phyloP scores from a whole-genome alignment of 768 basidiomycete genomes.

The Phanerochaete carnosa region DNA sequence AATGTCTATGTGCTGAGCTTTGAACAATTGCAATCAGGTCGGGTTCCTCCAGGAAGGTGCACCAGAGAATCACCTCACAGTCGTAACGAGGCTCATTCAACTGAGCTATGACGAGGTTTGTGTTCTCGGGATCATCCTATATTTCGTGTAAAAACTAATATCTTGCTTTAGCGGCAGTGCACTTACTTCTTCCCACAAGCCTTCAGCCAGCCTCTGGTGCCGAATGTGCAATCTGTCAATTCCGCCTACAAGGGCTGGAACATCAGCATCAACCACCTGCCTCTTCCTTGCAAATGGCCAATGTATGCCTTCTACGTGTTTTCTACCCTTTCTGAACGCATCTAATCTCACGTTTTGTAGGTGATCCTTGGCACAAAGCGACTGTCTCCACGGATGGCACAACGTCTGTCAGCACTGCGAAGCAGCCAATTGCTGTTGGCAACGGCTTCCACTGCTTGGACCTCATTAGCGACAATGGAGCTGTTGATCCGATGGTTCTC shows the following conservation, averaged over 20 bases:
- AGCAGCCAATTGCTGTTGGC: slow-evolving; percentile 54
- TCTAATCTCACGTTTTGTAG: slow-evolving; percentile 26
- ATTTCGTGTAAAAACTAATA: background rate
- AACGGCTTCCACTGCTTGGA: slow-evolving; percentile 76
- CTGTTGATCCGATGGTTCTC: slow-evolving; percentile 46
- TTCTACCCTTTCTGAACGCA: background rate
- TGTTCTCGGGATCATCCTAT: background rate
- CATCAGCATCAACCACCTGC: slow-evolving; percentile 46
- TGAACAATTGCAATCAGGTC: slow-evolving; percentile 63
- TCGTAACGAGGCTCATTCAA: slow-evolving; percentile 54
- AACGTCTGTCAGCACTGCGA: slow-evolving; percentile 42
- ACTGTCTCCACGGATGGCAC: slow-evolving; percentile 60
- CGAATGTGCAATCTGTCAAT: slow-evolving; percentile 42
- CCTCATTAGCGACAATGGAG: slow-evolving; percentile 37
- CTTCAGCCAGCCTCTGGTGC: slow-evolving; percentile 40
- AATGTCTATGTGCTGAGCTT: background rate
- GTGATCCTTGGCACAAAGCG: slow-evolving; percentile 69
- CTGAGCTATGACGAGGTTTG: slow-evolving; percentile 53
- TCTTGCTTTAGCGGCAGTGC: slow-evolving; percentile 55
- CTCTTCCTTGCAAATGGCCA: slow-evolving; percentile 70
- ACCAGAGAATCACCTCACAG: slow-evolving; percentile 34
- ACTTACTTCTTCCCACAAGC: slow-evolving; percentile 61
- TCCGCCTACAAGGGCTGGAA: slow-evolving; percentile 58
- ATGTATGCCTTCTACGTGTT: slow-evolving; percentile 42
- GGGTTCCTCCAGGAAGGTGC: slow-evolving; percentile 46